Evolutionary conservation across 441 rosid genomes (phyloP), one percentile per base, ranked within the genome.

Genomic region (Gossypium trilobum): DNA sequence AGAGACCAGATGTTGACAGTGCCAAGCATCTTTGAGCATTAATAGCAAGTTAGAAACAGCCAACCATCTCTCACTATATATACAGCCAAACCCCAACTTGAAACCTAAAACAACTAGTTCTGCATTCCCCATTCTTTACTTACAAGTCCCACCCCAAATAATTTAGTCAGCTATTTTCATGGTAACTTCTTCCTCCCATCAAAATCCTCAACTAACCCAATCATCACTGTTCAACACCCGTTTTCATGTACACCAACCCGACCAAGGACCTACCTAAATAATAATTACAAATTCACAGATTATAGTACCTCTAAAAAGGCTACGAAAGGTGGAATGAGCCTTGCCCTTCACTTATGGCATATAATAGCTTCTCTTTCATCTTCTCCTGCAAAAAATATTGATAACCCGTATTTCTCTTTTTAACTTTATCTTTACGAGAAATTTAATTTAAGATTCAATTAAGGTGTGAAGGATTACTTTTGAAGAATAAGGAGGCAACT

Each of bases 321-420:
- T 87, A 92, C 0, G 99, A 95, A 59, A 95, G 97, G 77, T 92
- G 99, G 85, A 95, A 95, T 3, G 98, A 91, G 68, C 99, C 98
- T 81, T 91, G 99, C 48, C 99, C 99, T 84, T 95, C 99, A 1
- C 87, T 91, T 81, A 95, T 90, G 22, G 98, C 99, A 77, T 90
- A 92, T 61, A 93, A 39, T 11, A 95, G 87, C 81, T 89, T 95
- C 86, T 91, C 98, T 85, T 79, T 91, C 98, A 91, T 90, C 86
- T 76, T 92, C 73, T 92, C 99, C 99, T 95, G 93, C 82, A 86
- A 57, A 44, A 25, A 33, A 9, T 14, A 52, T 23, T 51, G 29
- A 51, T 2, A 0, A 19, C 27, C 48, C 14, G 11, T 23, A 2
- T 42, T 4, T 60, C 13, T n/a, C 14, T 5, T 1, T 20, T 48